Conservation (phyloP, 768 basidiomycete species). For the Thelephora ganbajun region DNA sequence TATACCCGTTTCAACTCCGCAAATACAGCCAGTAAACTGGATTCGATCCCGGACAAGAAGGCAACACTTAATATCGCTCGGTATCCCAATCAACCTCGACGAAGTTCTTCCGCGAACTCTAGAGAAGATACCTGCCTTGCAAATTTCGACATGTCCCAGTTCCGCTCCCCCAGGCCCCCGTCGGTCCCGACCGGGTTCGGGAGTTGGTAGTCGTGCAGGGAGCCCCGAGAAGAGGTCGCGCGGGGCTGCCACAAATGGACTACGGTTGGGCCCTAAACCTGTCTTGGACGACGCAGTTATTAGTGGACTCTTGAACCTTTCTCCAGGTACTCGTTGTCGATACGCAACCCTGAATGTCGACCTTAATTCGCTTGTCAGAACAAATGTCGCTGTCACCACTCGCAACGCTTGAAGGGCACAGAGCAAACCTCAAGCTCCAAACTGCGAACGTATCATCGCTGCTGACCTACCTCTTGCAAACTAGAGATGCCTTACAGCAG, state of each 20-base stretch:
- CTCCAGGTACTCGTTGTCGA: conserved; percentile 37
- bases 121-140: conserved; percentile 62
- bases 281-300: conserved; percentile 56
- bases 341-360: neutral
- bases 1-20: conserved; percentile 51
- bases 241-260: conserved; percentile 16
- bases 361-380: neutral
- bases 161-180: conserved; percentile 64
- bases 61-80: conserved; percentile 82
- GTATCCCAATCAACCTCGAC: conserved; percentile 90
- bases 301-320: conserved; percentile 47
- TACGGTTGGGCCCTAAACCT: conserved; percentile 65
- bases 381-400: conserved; percentile 62
- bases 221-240: conserved; percentile 26
- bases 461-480: conserved; percentile 72
- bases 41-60: conserved; percentile 82
- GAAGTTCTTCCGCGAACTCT: conserved; percentile 66
- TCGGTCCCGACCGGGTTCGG: conserved; percentile 21
- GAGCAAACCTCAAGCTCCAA: conserved; percentile 54
- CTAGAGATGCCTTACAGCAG: conserved; percentile 69
- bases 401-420: conserved; percentile 45
- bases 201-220: conserved; percentile 39
- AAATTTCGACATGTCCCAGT: conserved; percentile 71
- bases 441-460: conserved; percentile 65
- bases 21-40: conserved; percentile 85